Conservation (phyloP, 2,329 filamentous ascomycete genomes). For the Xylaria digitata region DNA sequence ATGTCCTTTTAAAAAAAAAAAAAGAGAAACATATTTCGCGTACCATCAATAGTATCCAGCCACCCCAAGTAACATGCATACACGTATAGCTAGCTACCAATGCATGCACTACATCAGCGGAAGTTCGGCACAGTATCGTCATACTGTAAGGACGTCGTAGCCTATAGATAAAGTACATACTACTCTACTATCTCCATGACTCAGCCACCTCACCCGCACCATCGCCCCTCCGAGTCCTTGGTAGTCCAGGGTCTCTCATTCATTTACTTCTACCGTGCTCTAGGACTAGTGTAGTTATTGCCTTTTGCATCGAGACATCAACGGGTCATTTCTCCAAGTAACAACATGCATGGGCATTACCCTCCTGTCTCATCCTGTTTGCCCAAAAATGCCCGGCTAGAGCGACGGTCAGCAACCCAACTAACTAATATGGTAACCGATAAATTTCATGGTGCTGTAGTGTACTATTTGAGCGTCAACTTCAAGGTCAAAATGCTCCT, state of each 20-base stretch:
- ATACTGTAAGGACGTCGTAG: constrained; percentile 20
- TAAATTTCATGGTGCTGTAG: not conserved
- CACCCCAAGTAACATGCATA: constrained; percentile 11
- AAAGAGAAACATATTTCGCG: constrained; percentile 9
- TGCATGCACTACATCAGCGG: constrained; percentile 30
- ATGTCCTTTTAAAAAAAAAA: not conserved
- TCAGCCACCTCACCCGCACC: constrained; percentile 33
- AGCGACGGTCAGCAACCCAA: not conserved
- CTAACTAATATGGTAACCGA: not conserved
- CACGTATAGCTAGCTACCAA: constrained; percentile 6
- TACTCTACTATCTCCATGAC: constrained; percentile 16
- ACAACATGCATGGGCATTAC: not conserved
- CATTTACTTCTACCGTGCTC: not conserved
- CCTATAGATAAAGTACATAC: constrained; percentile 16
- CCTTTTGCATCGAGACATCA: not conserved
- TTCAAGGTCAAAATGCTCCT: not conserved
- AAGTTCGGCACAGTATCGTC: constrained; percentile 28
- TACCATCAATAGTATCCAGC: constrained; percentile 16
- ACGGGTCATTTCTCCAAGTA: not conserved
- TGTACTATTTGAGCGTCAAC: not conserved
- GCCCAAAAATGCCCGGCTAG: not conserved
- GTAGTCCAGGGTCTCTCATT: no score
- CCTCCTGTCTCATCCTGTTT: not conserved
- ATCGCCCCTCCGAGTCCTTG: constrained; percentile 16
- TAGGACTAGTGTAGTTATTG: not conserved